Evolutionary conservation across 208 protist species (phyloP), one percentile per base, ranked within the genome.

Genomic region (Perkinsela sp.): DNA sequence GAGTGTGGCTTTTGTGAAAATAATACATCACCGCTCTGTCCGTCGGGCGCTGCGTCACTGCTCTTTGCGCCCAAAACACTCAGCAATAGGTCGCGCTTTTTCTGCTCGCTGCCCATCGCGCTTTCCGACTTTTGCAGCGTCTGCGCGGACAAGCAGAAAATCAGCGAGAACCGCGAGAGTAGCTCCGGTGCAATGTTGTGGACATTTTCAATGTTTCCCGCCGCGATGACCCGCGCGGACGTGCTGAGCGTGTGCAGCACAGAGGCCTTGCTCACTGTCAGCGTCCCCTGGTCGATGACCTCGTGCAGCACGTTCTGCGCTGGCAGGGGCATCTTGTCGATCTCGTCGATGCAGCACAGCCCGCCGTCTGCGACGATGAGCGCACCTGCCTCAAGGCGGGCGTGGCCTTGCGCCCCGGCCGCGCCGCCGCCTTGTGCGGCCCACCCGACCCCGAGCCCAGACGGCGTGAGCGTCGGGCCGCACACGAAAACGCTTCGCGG

Each of bases 251-350:
- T 95, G 78, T 94, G 96, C 29, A 97, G 88, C 79, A 90, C 83
- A 32, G 92, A 93, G 1, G 94, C 95, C 81, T 99, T 99, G 13
- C 96, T 95, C 32, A 99, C 93, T 68, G 91, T 97, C 32, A 99
- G 93, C 30, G 81, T 88, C 77, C 98, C 94, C 80, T 99, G 97
- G 77, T 99, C 97, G 96, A 99, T 99, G 22, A 97, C 96, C 80
- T 99, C 97, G 1, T 99, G 81, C 66, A 99, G 85, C 16, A 95
- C 92, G 69, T 94, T 88, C 78, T 98, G 95, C 75, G 98, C 94
- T 22, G 76, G 73, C 13, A 76, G 78, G 1, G 80, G 78, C 91
- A 96, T 96, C 80, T 99, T 99, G 78, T 99, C 97, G 76, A 99
- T 98, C 72, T 99, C 97, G 74, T 99, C 97, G 57, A 99, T 98